Base-by-base conservation (phyloP, 106 monocot genomes). In the Chionographis japonica region DNA sequence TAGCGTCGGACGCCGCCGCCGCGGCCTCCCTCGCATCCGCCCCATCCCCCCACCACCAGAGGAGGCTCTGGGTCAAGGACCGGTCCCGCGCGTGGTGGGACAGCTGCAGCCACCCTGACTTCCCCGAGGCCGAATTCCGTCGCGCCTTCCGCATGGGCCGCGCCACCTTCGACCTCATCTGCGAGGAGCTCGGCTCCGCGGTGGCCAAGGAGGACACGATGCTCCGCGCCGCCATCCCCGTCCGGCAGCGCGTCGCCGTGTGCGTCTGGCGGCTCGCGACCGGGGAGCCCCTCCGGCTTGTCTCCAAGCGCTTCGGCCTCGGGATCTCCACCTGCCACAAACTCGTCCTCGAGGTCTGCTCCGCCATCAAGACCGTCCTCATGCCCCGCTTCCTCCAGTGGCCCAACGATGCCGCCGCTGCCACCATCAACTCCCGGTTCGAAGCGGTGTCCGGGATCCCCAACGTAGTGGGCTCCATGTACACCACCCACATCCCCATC, bases 251-350 rank as follows among this genome's bases (percentile, higher is more conserved):
- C 8, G 73, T 73, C 11, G 73, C 73, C 3, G 73, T 73, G 9
- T 73, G 73, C 41, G 56, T 73, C 19, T 63, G 73, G 73, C 55
- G 73, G 18, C 56, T 64, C 12, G 73, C 73, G 42, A 73, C 73
- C 41, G 73, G 73, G 13, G 73, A 73, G 20, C 73, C 73, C 3
- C 73, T 73, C 64, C 54, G 73, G 6, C 63, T 64, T 27, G 73
- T 73, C 9, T 73, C 73, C 41, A 64, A 63, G 65, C 64, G 73
- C 38, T 73, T 73, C 63, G 73, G 73, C 37, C 75, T 84, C 27
- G 83, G 83, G 13, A 84, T 84, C 66, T 84, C 83, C 55, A 84
- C 83, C 40, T 84, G 83, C 67, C 83, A 84, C 57, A 84, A 84
- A 72, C 79, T 84, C 57, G 75, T 84, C 53, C 75, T 84, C 36